Evolutionary conservation across 148 eudicot species (phyloP), one percentile per base, ranked within the genome.

Genomic region (Vaccinium myrtillus): DNA sequence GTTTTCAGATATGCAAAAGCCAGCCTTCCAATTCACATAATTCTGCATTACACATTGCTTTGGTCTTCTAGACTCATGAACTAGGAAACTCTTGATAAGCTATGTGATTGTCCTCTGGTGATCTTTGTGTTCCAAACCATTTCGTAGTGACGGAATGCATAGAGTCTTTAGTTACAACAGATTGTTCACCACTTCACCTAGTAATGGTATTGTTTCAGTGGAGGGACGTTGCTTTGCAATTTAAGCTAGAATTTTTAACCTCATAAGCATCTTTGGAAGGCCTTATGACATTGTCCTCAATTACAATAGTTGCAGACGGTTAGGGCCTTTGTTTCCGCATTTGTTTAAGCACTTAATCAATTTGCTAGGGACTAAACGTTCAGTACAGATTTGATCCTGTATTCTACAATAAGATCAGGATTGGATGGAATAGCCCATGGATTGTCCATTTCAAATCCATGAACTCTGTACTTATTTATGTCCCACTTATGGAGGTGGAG

Each of bases 301-400:
- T 65, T 73, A 73, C 13, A 51, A 73, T 32, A 13, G 32, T 82
- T 27, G 53, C 67, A 50, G 39, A 36, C 65, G 51, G 36, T 73
- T 15, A 11, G 13, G 65, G 16, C 49, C 79, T 32, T 70, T 73
- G 54, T 82, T 8, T 36, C 53, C 19, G 46, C 49, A 82, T 12
- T 82, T 82, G 10, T 50, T 27, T 25, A 69, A 53, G 39, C 69
- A 82, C 59, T 82, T 48, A 4, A 70, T 82, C 23, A 70, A 43
- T 19, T 63, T 81, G 2, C 30, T 43, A 13, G 48, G 32, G 1
- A 36, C 55, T 21, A 43, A 43, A 39, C 36, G 75, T 27, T 81
- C 56, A 11, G 46, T 27, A 48, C 67, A 63, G 18, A 43, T 63
- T 11, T 81, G 23, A 51, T 73, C 43, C 21, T 14, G n/a, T 59